Evolutionary conservation across 2,329 filamentous ascomycete genomes (phyloP).

Genomic region (Diaporthe citrichinensis): DNA sequence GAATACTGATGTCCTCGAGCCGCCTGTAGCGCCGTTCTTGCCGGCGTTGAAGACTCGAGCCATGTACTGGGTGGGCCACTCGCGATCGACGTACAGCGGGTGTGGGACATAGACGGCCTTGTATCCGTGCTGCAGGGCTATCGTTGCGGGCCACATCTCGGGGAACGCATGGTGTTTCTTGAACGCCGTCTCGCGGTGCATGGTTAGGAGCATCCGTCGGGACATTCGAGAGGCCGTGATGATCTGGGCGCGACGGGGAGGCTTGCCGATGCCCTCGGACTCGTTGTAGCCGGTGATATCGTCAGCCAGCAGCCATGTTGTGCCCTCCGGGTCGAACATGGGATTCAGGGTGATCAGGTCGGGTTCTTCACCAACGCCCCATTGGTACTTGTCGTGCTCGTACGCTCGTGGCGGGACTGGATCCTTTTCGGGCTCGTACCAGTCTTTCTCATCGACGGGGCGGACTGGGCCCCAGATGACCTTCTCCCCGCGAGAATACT

Average conservation of each 20-base stretch:
- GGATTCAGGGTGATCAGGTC: slow-evolving; percentile 94
- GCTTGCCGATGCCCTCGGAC: slow-evolving; percentile 67
- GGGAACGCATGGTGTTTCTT: slow-evolving; percentile 93
- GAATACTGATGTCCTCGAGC: slow-evolving; percentile 79
- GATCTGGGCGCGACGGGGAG: slow-evolving; percentile 86
- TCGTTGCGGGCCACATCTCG: slow-evolving; percentile 95
- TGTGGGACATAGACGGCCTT: slow-evolving; percentile 95
- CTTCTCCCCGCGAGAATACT: slow-evolving; percentile 63
- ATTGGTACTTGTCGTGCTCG: slow-evolving; percentile 84
- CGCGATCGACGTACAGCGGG: slow-evolving; percentile 87
- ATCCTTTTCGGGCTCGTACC: slow-evolving; percentile 81
- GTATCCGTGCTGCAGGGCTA: slow-evolving; percentile 90
- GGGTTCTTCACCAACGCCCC: slow-evolving; percentile 92
- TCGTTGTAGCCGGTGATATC: slow-evolving; percentile 89
- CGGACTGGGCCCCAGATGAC: slow-evolving; percentile 89
- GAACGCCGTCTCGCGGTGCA: slow-evolving; percentile 91
- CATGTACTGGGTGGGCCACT: slow-evolving; percentile 86
- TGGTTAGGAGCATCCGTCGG: slow-evolving; percentile 81
- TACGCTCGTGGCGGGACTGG: slow-evolving; percentile 78
- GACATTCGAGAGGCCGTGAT: slow-evolving; percentile 91
- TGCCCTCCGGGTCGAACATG: slow-evolving; percentile 90
- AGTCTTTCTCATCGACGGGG: slow-evolving; percentile 76
- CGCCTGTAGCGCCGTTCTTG: slow-evolving; percentile 81
- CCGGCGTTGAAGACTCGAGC: slow-evolving; percentile 86
- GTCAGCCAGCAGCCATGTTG: slow-evolving; percentile 84